A percentile compares a stretch with the other conserved stretches of the same genome.
These are phyloP conservation scores for Beta corolliflora DNA, from an alignment of 179 eudicot species.

Conservation along the genomic window DNA sequence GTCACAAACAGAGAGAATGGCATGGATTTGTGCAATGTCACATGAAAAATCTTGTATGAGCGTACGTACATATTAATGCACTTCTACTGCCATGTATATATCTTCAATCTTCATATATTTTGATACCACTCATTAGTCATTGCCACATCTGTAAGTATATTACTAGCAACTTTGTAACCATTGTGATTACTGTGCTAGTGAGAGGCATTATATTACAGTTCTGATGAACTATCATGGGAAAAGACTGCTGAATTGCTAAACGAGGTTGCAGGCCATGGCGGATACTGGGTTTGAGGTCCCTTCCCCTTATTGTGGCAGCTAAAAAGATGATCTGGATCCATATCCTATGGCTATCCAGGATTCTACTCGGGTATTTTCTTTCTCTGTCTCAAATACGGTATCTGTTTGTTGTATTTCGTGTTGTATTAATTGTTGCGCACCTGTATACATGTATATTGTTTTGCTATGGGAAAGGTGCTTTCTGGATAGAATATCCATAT, in stretches of 20 bases:
- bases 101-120: too few species aligned
- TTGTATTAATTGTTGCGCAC: not conserved
- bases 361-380: constrained; percentile 59
- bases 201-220: constrained; percentile 37
- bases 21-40: too few species aligned
- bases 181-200: not conserved
- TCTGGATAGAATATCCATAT: not conserved
- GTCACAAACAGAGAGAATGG: too few species aligned
- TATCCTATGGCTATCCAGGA: constrained; percentile 58
- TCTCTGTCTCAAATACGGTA: not conserved
- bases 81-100: too few species aligned
- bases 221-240: constrained; percentile 65
- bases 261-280: constrained; percentile 76
- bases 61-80: too few species aligned
- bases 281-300: constrained; percentile 73
- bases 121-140: too few species aligned
- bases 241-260: constrained; percentile 60
- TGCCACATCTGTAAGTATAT: too few species aligned
- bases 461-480: not conserved
- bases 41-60: too few species aligned
- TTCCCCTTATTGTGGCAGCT: constrained; percentile 66
- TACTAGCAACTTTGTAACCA: not conserved
- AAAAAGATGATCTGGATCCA: constrained; percentile 68
- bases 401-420: not conserved
- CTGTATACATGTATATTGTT: not conserved